phyloP scores from a whole-genome alignment of 1,284 basidiomycete species.

The Naganishia albida region DNA sequence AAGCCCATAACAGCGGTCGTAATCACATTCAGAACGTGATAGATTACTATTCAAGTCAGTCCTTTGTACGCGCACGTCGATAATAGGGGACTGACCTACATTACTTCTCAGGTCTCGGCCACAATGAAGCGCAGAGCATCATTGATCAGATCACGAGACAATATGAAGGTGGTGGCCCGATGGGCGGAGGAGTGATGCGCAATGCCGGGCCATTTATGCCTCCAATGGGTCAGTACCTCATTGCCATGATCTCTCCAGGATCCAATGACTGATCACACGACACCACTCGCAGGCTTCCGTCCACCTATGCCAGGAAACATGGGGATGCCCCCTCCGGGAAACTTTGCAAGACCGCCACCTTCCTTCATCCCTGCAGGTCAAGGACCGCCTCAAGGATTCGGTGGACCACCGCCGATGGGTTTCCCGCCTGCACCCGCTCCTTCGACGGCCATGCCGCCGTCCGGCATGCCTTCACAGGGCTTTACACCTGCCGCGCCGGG shows the following conservation, averaged over 20 bases:
- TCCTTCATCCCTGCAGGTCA: constrained; percentile 12
- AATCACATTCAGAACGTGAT: constrained; percentile 95
- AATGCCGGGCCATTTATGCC: constrained; percentile 27
- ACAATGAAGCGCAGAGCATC: constrained; percentile 92
- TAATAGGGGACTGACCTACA: neutral
- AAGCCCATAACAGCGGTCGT: constrained; percentile 94
- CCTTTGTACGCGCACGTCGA: neutral
- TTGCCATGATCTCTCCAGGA: neutral
- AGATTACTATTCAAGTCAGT: constrained; percentile 92
- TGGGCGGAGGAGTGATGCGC: constrained; percentile 32
- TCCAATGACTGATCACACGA: neutral
- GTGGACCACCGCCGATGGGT: constrained; percentile 18
- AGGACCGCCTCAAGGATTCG: constrained; percentile 18
- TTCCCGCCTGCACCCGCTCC: constrained; percentile 25
- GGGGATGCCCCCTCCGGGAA: constrained; percentile 12
- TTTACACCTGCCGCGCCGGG: constrained; percentile 31
- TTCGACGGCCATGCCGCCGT: constrained; percentile 13
- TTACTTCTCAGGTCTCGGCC: constrained; percentile 71
- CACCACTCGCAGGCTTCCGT: constrained; percentile 18
- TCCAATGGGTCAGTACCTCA: neutral
- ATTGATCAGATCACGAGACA: constrained; percentile 93
- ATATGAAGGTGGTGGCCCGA: constrained; percentile 62
- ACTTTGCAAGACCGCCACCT: constrained; percentile 25
- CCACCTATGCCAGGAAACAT: constrained; percentile 29
- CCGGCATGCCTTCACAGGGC: constrained; percentile 20